phyloP scores from a whole-genome alignment of 345 rosid species.

The Citrus medica region DNA sequence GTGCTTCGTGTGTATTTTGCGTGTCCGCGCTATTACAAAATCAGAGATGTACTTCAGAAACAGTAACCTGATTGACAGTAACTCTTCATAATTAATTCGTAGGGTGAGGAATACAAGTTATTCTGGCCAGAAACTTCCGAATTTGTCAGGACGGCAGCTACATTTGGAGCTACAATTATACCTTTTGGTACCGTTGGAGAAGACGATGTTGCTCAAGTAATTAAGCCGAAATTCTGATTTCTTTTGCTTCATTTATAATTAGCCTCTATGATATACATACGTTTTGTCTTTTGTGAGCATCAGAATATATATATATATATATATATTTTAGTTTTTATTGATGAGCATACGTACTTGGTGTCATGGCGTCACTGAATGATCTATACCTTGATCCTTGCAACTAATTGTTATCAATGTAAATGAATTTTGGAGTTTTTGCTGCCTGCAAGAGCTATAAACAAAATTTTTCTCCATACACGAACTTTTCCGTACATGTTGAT shows the following conservation, averaged over 20 bases:
- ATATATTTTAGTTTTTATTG: too few relatives aligned
- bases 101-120: slow-evolving; percentile 80
- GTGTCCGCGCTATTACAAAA: too few relatives aligned
- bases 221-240: neutral
- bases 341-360: too few relatives aligned
- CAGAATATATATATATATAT: too few relatives aligned
- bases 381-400: too few relatives aligned
- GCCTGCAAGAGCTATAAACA: neutral
- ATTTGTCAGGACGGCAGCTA: slow-evolving; percentile 83
- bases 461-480: too few relatives aligned
- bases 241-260: neutral
- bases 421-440: too few relatives aligned
- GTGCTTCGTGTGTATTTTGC: too few relatives aligned
- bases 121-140: slow-evolving; percentile 77
- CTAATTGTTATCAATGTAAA: too few relatives aligned
- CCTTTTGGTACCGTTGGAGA: slow-evolving; percentile 80
- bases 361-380: too few relatives aligned
- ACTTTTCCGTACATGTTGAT: neutral
- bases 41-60: neutral
- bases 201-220: slow-evolving; percentile 65
- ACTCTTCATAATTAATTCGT: neutral
- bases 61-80: neutral
- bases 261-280: neutral
- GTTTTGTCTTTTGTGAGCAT: too few relatives aligned
- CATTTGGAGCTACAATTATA: slow-evolving; percentile 72